These are phyloP conservation scores for Neurospora intermedia DNA, from an alignment of 495 filamentous ascomycete species.

Conservation along the genomic window DNA sequence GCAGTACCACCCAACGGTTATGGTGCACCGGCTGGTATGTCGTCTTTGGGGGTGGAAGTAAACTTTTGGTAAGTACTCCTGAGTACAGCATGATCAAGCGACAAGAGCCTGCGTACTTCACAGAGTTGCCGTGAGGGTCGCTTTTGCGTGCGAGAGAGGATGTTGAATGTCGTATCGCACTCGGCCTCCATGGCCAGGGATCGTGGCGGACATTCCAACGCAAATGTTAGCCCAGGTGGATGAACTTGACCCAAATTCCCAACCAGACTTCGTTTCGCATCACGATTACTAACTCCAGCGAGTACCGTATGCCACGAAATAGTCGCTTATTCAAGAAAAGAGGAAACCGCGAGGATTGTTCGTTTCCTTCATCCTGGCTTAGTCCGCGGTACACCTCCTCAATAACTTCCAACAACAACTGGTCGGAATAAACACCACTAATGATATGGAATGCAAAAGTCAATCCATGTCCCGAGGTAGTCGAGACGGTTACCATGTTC, in stretches of 20 bases:
- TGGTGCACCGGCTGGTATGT: background rate
- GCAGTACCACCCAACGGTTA: background rate
- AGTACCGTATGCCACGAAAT: background rate
- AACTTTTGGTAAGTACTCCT: background rate
- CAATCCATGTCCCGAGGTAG: constrained; percentile 78
- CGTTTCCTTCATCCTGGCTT: background rate
- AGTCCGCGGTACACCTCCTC: background rate
- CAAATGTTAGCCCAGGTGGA: background rate
- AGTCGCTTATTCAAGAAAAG: background rate
- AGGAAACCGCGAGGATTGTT: background rate
- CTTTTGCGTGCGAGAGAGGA: background rate
- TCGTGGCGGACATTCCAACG: background rate
- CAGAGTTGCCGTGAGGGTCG: background rate
- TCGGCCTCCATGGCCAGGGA: background rate
- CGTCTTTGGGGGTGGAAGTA: background rate
- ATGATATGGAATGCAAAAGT: constrained; percentile 52
- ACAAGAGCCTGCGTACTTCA: background rate
- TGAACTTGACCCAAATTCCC: background rate
- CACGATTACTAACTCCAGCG: background rate
- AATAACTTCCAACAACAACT: background rate
- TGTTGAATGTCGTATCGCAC: background rate
- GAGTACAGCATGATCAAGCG: background rate
- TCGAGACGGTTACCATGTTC: constrained; percentile 45
- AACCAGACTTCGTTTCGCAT: background rate
- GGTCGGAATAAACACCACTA: constrained; percentile 1